phyloP scores from a whole-genome alignment of 1,284 basidiomycete species.

The Veloboletus limbatus region DNA sequence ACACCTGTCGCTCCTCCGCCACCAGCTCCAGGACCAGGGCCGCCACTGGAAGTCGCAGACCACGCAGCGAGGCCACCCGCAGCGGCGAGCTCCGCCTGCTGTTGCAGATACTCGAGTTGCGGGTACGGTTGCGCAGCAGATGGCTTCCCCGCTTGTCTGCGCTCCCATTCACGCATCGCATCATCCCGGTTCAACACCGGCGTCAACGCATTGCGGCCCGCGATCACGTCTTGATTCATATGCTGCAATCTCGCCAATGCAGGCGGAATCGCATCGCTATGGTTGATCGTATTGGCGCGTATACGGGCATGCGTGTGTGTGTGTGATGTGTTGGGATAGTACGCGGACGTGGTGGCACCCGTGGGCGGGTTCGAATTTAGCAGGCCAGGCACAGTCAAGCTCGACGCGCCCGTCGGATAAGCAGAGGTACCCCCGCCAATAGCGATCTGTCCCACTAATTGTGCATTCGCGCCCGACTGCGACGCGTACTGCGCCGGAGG shows the following conservation, averaged over 20 bases:
- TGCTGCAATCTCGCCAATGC: conserved; percentile 85
- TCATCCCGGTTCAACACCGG: conserved; percentile 90
- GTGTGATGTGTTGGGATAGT: conserved; percentile 53
- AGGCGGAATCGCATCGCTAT: conserved; percentile 84
- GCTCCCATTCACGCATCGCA: conserved; percentile 87
- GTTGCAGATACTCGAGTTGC: conserved; percentile 85
- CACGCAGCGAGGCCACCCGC: conserved; percentile 56
- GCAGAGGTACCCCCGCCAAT: conserved; percentile 36
- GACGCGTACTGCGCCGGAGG: conserved; percentile 34
- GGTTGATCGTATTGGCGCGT: conserved; percentile 86
- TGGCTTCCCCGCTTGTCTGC: conserved; percentile 69
- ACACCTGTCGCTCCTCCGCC: conserved; percentile 9
- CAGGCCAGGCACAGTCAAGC: conserved; percentile 35
- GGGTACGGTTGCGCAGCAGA: conserved; percentile 72
- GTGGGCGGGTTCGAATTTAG: conserved; percentile 46
- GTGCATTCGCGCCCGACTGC: conserved; percentile 23
- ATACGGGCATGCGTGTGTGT: conserved; percentile 49
- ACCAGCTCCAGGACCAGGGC: conserved; percentile 1
- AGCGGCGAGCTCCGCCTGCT: conserved; percentile 84
- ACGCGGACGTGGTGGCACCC: conserved; percentile 48
- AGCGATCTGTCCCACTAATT: conserved; percentile 20
- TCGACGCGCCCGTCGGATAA: conserved; percentile 37
- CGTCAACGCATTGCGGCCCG: conserved; percentile 77
- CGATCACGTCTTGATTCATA: conserved; percentile 84
- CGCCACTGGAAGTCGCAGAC: conserved; percentile 24